Evolutionary conservation across 2,329 filamentous ascomycete species (phyloP).

Genomic region (Leptographium galeiforme): DNA sequence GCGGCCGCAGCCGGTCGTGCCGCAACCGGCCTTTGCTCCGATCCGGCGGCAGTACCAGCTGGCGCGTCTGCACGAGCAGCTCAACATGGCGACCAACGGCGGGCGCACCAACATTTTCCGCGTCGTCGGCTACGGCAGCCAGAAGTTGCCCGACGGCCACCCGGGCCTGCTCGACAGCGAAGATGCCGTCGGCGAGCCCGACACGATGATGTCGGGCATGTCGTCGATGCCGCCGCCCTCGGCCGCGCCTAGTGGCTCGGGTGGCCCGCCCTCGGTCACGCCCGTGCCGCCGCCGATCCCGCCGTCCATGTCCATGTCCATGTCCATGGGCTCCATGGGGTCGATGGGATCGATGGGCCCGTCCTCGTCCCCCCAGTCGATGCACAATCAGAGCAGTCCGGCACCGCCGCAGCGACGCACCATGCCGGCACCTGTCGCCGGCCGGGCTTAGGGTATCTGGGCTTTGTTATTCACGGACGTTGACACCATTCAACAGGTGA

Average conservation of each 20-base stretch:
- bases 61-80: conserved; percentile 49
- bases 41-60: conserved; percentile 52
- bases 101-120: conserved; percentile 53
- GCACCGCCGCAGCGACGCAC: neutral
- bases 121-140: conserved; percentile 41
- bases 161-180: conserved; percentile 32
- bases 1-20: conserved; percentile 64
- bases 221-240: conserved; percentile 10
- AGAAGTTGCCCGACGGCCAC: conserved; percentile 38
- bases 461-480: no score
- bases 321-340: neutral
- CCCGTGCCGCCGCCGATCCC: conserved; percentile 3
- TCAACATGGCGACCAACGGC: conserved; percentile 53
- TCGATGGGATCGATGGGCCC: neutral
- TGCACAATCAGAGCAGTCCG: neutral
- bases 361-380: neutral
- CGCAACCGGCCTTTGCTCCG: conserved; percentile 47
- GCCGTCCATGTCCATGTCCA: neutral
- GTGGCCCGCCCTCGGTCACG: neutral
- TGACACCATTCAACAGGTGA: no score
- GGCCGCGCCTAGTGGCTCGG: neutral
- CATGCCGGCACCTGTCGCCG: no score
- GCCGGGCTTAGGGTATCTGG: no score
- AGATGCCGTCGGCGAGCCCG: conserved; percentile 45
- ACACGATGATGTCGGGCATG: conserved; percentile 20